Conservation (phyloP, 306 rosid genomes). For the Vicia sativa region DNA sequence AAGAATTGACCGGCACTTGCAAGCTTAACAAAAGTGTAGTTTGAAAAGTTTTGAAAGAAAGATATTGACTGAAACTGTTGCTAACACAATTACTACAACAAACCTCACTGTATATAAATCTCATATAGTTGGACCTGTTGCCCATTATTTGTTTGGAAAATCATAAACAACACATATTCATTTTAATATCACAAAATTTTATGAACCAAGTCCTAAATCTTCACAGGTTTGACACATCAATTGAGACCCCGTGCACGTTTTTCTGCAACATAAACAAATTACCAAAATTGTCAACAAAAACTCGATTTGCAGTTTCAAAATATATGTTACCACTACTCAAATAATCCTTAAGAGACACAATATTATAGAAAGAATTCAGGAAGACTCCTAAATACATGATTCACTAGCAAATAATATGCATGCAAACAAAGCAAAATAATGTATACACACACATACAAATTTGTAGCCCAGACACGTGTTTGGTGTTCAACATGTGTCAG, state of each 20-base stretch:
- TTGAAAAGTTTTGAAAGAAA: conserved; percentile 30
- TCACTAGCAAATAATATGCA: neutral
- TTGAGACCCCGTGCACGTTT: conserved; percentile 34
- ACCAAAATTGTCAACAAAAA: conserved; percentile 13
- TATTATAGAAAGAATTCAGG: neutral
- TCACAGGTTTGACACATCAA: conserved; percentile 46
- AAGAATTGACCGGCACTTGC: neutral
- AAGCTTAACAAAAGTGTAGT: conserved; percentile 43
- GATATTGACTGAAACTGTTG: conserved; percentile 44
- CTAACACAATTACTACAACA: conserved; percentile 48
- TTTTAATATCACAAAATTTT: conserved; percentile 41
- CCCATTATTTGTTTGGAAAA: conserved; percentile 50
- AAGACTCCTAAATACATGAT: conserved; percentile 1
- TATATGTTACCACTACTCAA: neutral
- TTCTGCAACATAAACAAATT: conserved; percentile 56
- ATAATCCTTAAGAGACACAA: neutral
- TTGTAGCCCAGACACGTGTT: no score
- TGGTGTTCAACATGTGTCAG: no score
- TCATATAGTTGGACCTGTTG: conserved; percentile 45
- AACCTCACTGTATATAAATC: conserved; percentile 36
- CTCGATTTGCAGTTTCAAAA: conserved; percentile 23
- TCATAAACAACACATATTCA: conserved; percentile 35
- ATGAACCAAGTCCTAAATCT: conserved; percentile 42
- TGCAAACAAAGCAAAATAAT: neutral
- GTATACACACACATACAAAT: no score